Evolutionary conservation across 805 yeast species (phyloP), one percentile per base, ranked within the genome.

Genomic region (Ogataea philodendri): DNA sequence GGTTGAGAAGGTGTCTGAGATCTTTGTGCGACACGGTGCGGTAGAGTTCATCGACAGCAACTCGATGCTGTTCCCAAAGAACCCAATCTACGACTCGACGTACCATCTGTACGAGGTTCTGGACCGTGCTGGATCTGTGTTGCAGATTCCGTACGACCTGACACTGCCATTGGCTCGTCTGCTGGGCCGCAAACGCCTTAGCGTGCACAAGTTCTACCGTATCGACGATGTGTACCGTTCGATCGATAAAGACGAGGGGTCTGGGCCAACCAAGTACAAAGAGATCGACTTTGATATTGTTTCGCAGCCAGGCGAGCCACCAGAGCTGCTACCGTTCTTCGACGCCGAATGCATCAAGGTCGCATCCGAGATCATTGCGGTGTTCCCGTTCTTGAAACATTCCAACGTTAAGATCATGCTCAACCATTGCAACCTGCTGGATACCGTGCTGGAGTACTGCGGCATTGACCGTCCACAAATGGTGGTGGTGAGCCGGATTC

Each of bases 321-420:
- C 41, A 4, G 62, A 57, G 13, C 47, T 45, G 33, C 56, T 72
- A 7, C 64, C 77, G 2, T 71, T 74, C 28, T 72, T 82, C 46
- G 97, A 93, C 55, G 96, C 97, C 0, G 99, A 93, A 53, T 76
- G 90, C 40, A 66, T 93, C 30, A 84, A 84, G 46, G 84, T 87
- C 1, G 69, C 86, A 22, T 89, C 83, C 52, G 96, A 89, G 48
- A 68, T 88, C 4, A 57, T 85, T 2, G 56, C 67, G 0, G 57
- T 70, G 2, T 76, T 85, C 45, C 94, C 93, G 1, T 81, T 84
- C 27, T 78, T 84, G 50, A 72, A 72, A 26, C 63, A 64, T 18
- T 65, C 76, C 1, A 75, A 75, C 18, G 70, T 82, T 0, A 59
- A 70, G 11, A 70, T 90, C 36, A 69, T 82, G 4, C 57, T 90